Percentiles rank a stretch among this genome's conserved stretches.
phyloP scores from a whole-genome alignment of 2,329 filamentous ascomycete genomes.

The Cordyceps sp. region DNA sequence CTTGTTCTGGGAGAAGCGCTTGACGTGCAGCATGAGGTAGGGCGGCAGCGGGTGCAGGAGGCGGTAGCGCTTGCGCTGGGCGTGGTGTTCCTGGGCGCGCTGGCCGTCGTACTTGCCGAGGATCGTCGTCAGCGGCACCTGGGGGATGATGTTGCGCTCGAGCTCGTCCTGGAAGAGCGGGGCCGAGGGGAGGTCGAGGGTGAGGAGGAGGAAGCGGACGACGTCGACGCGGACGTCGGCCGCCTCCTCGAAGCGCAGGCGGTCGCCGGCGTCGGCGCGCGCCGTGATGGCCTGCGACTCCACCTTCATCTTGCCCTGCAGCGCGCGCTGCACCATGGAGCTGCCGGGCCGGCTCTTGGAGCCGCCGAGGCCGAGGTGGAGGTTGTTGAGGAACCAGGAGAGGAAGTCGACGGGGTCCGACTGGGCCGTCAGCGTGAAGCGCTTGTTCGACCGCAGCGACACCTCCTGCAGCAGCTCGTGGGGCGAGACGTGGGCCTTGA shows the following conservation, averaged over 20 bases:
- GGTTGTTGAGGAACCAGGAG: conserved; percentile 92
- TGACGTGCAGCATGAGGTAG: conserved; percentile 86
- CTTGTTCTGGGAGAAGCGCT: conserved; percentile 92
- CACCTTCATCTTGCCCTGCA: conserved; percentile 82
- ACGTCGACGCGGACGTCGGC: conserved; percentile 62
- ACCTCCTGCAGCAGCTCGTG: conserved; percentile 96
- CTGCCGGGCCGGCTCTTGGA: conserved; percentile 71
- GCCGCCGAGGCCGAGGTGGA: conserved; percentile 82
- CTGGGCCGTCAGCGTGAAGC: conserved; percentile 78
- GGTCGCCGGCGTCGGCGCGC: conserved; percentile 72
- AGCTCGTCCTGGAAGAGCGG: conserved; percentile 93
- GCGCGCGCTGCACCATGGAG: conserved; percentile 80
- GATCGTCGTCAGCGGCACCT: conserved; percentile 68
- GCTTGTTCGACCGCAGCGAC: conserved; percentile 75
- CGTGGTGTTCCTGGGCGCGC: conserved; percentile 72
- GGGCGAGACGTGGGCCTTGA: conserved; percentile 91
- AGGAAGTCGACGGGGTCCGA: conserved; percentile 94
- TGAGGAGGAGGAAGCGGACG: conserved; percentile 77
- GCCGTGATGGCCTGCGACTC: conserved; percentile 90
- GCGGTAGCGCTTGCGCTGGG: conserved; percentile 76
- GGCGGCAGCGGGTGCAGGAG: conserved; percentile 82
- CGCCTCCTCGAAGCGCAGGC: conserved; percentile 83
- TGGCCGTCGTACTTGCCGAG: conserved; percentile 87
- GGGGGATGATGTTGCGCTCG: conserved; percentile 90
- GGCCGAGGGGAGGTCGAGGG: conserved; percentile 77